These are phyloP conservation scores for Micromonas commoda DNA, from an alignment of 139 green algal species.

Conservation along the genomic window DNA sequence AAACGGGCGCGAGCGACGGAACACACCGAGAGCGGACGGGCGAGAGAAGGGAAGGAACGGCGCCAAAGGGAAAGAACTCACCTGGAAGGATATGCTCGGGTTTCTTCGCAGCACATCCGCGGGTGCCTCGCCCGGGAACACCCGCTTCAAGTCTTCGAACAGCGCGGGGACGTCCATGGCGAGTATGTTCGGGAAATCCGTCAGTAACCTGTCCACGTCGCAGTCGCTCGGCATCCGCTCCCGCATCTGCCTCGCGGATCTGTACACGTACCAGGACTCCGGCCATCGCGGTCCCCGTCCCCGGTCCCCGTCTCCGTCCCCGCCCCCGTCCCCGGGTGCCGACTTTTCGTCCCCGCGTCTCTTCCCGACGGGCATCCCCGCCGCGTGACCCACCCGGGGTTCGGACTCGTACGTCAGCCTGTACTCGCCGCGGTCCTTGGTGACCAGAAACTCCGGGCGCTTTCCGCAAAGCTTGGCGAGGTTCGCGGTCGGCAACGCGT, in stretches of 20 bases:
- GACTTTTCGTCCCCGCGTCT: too few relatives aligned
- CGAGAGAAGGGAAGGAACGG: neutral
- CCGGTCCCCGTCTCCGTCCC: too few relatives aligned
- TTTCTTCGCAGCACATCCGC: neutral
- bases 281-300: too few relatives aligned
- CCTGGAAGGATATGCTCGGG: neutral
- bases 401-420: too few relatives aligned
- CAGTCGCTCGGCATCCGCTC: constrained; percentile 1
- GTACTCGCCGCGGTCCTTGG: neutral
- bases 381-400: too few relatives aligned
- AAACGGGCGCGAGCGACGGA: neutral
- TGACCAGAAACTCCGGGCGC: neutral
- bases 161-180: neutral
- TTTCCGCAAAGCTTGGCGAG: neutral
- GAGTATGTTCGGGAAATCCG: constrained; percentile 16
- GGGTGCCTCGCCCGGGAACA: neutral
- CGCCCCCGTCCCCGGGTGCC: too few relatives aligned
- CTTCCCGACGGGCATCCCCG: too few relatives aligned
- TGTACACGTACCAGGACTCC: too few relatives aligned
- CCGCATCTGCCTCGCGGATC: neutral
- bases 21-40: neutral
- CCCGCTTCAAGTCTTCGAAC: neutral
- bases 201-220: neutral
- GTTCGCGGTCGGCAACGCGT: neutral
- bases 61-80: neutral